A percentile compares a stretch with the other conserved stretches of the same genome.
Evolutionary conservation across 2,329 filamentous ascomycete genomes (phyloP).

Genomic region (Colletotrichum liaoningense): DNA sequence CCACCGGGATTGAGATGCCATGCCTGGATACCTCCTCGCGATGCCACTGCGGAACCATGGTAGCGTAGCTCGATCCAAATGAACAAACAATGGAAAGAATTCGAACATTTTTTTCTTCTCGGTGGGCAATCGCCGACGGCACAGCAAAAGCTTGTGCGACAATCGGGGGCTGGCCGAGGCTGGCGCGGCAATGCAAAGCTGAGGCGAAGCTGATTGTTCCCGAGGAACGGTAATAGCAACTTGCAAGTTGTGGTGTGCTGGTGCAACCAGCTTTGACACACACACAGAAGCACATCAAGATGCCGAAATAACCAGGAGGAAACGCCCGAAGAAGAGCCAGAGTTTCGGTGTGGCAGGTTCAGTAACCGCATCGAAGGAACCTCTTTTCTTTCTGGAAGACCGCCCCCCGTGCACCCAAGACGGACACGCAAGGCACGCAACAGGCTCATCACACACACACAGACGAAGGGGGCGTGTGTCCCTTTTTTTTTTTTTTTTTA

Average conservation of each 20-base stretch:
- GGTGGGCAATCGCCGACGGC: conserved; percentile 4
- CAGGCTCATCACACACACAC: neutral
- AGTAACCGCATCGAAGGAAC: conserved; percentile 19
- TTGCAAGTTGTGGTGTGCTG: neutral
- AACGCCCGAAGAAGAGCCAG: conserved; percentile 22
- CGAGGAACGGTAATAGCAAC: neutral
- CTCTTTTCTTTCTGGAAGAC: conserved; percentile 19
- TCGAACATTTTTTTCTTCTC: neutral
- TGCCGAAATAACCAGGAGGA: conserved; percentile 10
- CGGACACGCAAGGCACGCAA: neutral
- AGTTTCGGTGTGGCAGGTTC: conserved; percentile 23
- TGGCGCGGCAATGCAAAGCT: conserved; percentile 22
- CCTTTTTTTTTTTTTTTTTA: neutral
- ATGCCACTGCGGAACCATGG: neutral
- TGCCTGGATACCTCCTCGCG: neutral
- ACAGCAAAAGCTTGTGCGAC: conserved; percentile 12
- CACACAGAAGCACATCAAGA: neutral
- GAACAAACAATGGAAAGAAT: neutral
- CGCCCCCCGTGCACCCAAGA: neutral
- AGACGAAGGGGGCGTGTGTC: neutral
- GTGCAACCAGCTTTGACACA: neutral
- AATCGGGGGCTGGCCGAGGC: conserved; percentile 27
- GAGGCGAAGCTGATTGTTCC: conserved; percentile 13
- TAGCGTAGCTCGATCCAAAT: neutral
- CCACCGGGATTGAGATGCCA: conserved; percentile 8